These are phyloP conservation scores for Erodium texanum DNA, from an alignment of 441 rosid species.

Conservation along the genomic window DNA sequence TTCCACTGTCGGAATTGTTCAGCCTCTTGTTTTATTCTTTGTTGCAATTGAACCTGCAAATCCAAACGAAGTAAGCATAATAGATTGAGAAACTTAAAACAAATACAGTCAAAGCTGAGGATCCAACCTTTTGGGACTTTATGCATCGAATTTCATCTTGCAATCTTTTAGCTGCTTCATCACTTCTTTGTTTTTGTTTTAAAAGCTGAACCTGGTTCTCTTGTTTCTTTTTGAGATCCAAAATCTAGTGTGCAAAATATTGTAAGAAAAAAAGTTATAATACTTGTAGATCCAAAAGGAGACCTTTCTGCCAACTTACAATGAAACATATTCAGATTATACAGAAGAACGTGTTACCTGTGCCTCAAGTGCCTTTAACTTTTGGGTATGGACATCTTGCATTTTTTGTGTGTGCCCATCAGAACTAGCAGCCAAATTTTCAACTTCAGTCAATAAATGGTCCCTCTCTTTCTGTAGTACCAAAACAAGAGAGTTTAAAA, in stretches of 20 bases:
- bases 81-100: neutral
- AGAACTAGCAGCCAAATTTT: conserved; percentile 62
- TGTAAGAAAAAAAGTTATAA: conserved; percentile 14
- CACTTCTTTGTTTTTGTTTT: conserved; percentile 94
- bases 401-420: conserved; percentile 82
- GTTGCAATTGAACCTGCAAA: conserved; percentile 26
- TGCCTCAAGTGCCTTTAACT: conserved; percentile 74
- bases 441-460: conserved; percentile 75
- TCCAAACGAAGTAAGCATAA: neutral
- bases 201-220: conserved; percentile 92
- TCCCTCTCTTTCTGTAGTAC: conserved; percentile 80
- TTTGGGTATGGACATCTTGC: conserved; percentile 79
- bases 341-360: conserved; percentile 35
- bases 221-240: conserved; percentile 91
- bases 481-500: conserved; percentile 15
- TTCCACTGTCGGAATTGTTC: conserved; percentile 29
- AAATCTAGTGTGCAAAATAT: conserved; percentile 38
- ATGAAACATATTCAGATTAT: neutral
- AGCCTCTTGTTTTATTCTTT: conserved; percentile 28
- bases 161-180: conserved; percentile 82
- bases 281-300: neutral
- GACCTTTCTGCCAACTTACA: neutral
- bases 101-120: conserved; percentile 6
- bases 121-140: conserved; percentile 81
- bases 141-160: conserved; percentile 95